phyloP scores from a whole-genome alignment of 441 rosid genomes.

The Adansonia rubrostipa region DNA sequence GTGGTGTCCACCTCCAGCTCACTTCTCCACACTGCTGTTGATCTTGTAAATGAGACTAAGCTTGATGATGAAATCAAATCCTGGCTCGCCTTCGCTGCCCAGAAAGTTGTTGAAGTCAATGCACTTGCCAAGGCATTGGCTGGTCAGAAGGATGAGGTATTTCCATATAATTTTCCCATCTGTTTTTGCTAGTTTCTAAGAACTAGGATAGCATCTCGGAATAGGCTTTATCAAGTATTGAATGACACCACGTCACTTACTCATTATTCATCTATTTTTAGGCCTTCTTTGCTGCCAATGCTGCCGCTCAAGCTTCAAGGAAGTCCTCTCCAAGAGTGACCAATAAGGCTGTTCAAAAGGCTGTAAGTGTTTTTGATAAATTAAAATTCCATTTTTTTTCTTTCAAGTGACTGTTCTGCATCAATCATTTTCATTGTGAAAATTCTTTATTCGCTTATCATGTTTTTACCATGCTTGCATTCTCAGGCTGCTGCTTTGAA shows the following conservation, averaged over 20 bases:
- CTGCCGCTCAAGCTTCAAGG: constrained; percentile 86
- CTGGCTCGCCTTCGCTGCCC: constrained; percentile 98
- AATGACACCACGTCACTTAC: background rate
- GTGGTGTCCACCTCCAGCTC: constrained; percentile 97
- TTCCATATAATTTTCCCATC: background rate
- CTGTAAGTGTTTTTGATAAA: constrained; percentile 55
- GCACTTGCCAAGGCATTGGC: constrained; percentile 90
- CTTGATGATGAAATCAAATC: constrained; percentile 84
- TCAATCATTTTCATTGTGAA: background rate
- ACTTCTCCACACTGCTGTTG: constrained; percentile 95
- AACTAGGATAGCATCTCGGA: background rate
- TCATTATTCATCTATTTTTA: constrained; percentile 37
- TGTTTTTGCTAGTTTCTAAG: background rate
- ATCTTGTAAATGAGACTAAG: constrained; percentile 86
- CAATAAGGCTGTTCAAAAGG: constrained; percentile 93
- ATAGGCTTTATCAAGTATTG: background rate
- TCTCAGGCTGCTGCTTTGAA: constrained; percentile 87
- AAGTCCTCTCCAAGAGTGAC: constrained; percentile 89
- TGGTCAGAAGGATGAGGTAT: constrained; percentile 83
- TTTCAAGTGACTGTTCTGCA: constrained; percentile 8
- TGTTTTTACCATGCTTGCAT: constrained; percentile 29
- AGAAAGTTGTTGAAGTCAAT: constrained; percentile 90
- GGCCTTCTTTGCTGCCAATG: constrained; percentile 80
- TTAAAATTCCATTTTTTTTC: constrained; percentile 9
- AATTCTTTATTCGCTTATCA: background rate